Evolutionary conservation across 2,329 filamentous ascomycete genomes (phyloP).

Genomic region (Fusarium devonianum): DNA sequence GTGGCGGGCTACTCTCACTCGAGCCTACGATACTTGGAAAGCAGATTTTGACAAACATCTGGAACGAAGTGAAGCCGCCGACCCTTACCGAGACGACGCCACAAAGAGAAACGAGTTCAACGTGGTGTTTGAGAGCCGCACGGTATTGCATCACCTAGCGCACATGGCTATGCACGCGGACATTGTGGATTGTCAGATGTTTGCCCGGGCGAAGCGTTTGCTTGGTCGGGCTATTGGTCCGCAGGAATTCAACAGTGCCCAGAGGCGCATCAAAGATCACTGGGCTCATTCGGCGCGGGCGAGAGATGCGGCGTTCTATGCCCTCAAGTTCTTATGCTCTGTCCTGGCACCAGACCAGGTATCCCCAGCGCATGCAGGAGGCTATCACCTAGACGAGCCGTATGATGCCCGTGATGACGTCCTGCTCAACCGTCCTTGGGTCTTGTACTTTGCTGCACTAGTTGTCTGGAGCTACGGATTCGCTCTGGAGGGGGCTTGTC

Average conservation of each 20-base stretch:
- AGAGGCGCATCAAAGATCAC: constrained; percentile 81
- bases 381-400: constrained; percentile 53
- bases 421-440: constrained; percentile 91
- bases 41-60: constrained; percentile 86
- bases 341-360: constrained; percentile 70
- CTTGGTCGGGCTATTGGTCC: constrained; percentile 85
- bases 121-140: constrained; percentile 82
- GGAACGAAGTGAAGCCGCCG: constrained; percentile 62
- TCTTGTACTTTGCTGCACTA: constrained; percentile 89
- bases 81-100: constrained; percentile 63
- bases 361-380: constrained; percentile 48
- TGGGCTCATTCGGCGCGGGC: constrained; percentile 92
- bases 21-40: constrained; percentile 94
- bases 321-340: constrained; percentile 85
- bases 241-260: constrained; percentile 80
- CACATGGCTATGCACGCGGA: constrained; percentile 99
- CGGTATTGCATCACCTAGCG: constrained; percentile 88
- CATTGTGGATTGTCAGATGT: constrained; percentile 97
- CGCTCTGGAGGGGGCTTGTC: constrained; percentile 82
- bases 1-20: constrained; percentile 85
- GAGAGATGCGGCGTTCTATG: constrained; percentile 91
- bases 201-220: constrained; percentile 83
- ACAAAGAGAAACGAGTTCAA: constrained; percentile 68
- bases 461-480: constrained; percentile 97
- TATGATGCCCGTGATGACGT: constrained; percentile 91